phyloP scores from a whole-genome alignment of 805 yeast species.

The Candida vaughaniae region DNA sequence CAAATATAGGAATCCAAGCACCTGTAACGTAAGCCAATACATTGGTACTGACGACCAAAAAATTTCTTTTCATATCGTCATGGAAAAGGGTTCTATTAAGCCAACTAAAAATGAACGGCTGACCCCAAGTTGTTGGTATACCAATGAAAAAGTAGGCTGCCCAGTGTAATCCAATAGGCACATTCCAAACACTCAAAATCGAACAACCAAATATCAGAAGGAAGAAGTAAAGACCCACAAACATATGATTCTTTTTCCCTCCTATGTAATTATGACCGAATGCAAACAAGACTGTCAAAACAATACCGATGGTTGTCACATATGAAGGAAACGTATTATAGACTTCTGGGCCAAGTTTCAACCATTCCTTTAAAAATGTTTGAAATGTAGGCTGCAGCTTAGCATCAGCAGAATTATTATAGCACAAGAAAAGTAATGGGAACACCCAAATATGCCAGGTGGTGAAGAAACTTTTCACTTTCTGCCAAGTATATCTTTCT shows the following conservation, averaged over 20 bases:
- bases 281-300: conserved; percentile 21
- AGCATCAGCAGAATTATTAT: conserved; percentile 35
- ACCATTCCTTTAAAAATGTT: conserved; percentile 33
- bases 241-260: conserved; percentile 34
- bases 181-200: conserved; percentile 46
- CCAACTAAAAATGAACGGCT: conserved; percentile 58
- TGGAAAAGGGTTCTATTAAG: conserved; percentile 45
- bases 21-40: conserved; percentile 38
- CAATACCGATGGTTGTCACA: conserved; percentile 27
- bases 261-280: conserved; percentile 32
- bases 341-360: conserved; percentile 24
- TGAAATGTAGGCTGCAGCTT: conserved; percentile 35
- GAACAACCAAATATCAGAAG: conserved; percentile 42
- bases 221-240: conserved; percentile 37
- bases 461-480: conserved; percentile 40
- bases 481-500: conserved; percentile 39
- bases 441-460: conserved; percentile 52
- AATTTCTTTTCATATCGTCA: conserved; percentile 43
- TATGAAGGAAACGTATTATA: conserved; percentile 35
- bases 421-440: conserved; percentile 38
- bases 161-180: conserved; percentile 51
- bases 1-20: conserved; percentile 40
- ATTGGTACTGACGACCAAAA: conserved; percentile 39
- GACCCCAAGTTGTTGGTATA: conserved; percentile 51
- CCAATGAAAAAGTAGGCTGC: conserved; percentile 48